These are phyloP conservation scores for Vitis vinifera DNA, from an alignment of 164 flowering plant genomes.

Conservation along the genomic window ASM3070453v1 NC_081814.1:3043001-3043500, in stretches of 20 bases:
- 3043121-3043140: too few relatives aligned
- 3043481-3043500: neutral
- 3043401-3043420: slow-evolving; percentile 79
- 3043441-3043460: neutral
- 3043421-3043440: too few relatives aligned
- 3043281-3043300: neutral
- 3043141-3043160: too few relatives aligned
- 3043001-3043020: neutral
- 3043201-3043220: neutral
- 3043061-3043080: too few relatives aligned
- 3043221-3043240: neutral
- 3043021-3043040: too few relatives aligned
- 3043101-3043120: too few relatives aligned
- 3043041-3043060: too few relatives aligned
- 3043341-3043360: slow-evolving; percentile 79
- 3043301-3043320: slow-evolving; percentile 64
- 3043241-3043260: neutral
- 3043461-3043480: neutral
- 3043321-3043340: slow-evolving; percentile 66
- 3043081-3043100: too few relatives aligned
- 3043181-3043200: neutral
- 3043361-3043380: slow-evolving; percentile 74
- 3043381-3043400: slow-evolving; percentile 84
- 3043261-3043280: neutral
- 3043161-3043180: neutral